Conservation (phyloP, 768 basidiomycete genomes). For the Lyophyllum atratum region DNA sequence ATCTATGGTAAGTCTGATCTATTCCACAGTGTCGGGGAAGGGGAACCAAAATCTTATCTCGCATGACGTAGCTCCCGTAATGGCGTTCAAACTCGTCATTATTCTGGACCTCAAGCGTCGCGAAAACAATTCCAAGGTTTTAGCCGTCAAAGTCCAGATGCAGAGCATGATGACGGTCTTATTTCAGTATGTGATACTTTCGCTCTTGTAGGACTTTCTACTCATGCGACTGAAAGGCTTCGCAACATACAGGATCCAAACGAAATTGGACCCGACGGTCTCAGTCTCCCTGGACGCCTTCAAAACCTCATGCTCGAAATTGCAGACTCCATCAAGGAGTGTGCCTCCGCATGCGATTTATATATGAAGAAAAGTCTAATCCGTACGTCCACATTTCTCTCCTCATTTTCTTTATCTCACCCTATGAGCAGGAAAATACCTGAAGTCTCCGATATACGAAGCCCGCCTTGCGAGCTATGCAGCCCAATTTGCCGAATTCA, state of each 20-base stretch:
- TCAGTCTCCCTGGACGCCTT: slow-evolving; percentile 30
- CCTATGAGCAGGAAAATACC: neutral
- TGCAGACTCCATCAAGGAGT: slow-evolving; percentile 41
- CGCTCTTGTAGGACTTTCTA: neutral
- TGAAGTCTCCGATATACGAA: slow-evolving; percentile 41
- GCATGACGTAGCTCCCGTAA: neutral
- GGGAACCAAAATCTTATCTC: neutral
- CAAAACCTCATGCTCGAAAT: slow-evolving; percentile 28
- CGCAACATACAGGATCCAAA: slow-evolving; percentile 25
- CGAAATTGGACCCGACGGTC: slow-evolving; percentile 31
- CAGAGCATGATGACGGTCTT: slow-evolving; percentile 48
- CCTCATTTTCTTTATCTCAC: neutral
- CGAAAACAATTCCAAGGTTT: slow-evolving; percentile 52
- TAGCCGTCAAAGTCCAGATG: slow-evolving; percentile 50
- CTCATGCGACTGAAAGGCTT: slow-evolving; percentile 21
- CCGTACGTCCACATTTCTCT: neutral
- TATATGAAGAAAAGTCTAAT: slow-evolving; percentile 46
- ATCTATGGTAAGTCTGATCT: neutral
- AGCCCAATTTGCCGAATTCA: slow-evolving; percentile 34
- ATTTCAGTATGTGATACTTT: slow-evolving; percentile 37
- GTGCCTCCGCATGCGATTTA: slow-evolving; percentile 45
- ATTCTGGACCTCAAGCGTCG: slow-evolving; percentile 48
- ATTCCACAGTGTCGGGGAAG: neutral
- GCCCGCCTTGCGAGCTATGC: slow-evolving; percentile 33
- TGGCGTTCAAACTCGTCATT: slow-evolving; percentile 49